phyloP scores from a whole-genome alignment of 352 stramenopile genomes.

The Phytophthora tubulina region DNA sequence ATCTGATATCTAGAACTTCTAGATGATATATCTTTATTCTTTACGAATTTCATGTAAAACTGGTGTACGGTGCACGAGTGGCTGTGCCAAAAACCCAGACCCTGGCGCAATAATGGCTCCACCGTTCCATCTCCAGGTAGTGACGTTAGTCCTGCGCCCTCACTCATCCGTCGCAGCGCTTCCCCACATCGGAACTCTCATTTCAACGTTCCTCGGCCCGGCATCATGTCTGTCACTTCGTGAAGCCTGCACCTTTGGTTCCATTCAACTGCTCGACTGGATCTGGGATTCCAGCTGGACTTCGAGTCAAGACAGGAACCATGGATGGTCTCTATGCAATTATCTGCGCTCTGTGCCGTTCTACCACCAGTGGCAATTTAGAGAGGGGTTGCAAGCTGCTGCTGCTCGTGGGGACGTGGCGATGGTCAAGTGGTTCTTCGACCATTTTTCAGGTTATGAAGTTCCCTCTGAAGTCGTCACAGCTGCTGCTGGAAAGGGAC shows the following conservation, averaged over 20 bases:
- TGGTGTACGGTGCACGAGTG: too few species aligned
- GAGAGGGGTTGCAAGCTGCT: slow-evolving; percentile 1
- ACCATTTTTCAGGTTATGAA: slow-evolving; percentile 10
- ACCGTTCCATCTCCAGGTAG: slow-evolving; percentile 7
- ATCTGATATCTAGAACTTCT: too few species aligned
- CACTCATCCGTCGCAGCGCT: background rate
- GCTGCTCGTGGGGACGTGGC: background rate
- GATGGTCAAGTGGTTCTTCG: slow-evolving; percentile 12
- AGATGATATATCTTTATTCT: too few species aligned
- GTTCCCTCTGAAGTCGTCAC: slow-evolving; percentile 4
- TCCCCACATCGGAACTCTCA: slow-evolving; percentile 9
- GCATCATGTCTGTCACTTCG: background rate
- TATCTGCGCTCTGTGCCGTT: slow-evolving; percentile 2
- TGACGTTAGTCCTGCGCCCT: background rate
- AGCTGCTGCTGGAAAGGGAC: background rate
- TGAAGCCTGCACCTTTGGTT: slow-evolving; percentile 5
- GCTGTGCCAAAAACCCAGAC: too few species aligned
- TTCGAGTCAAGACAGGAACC: background rate
- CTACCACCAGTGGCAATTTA: slow-evolving; percentile 13
- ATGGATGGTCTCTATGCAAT: background rate
- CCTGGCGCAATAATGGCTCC: background rate
- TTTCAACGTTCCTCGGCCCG: slow-evolving; percentile 2
- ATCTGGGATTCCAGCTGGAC: slow-evolving; percentile 5
- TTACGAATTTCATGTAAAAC: too few species aligned
- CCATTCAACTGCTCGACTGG: slow-evolving; percentile 1